Evolutionary conservation across 2,329 filamentous ascomycete species (phyloP), one percentile per base, ranked within the genome.

Genomic region (Clarireedia monteithiana): DNA sequence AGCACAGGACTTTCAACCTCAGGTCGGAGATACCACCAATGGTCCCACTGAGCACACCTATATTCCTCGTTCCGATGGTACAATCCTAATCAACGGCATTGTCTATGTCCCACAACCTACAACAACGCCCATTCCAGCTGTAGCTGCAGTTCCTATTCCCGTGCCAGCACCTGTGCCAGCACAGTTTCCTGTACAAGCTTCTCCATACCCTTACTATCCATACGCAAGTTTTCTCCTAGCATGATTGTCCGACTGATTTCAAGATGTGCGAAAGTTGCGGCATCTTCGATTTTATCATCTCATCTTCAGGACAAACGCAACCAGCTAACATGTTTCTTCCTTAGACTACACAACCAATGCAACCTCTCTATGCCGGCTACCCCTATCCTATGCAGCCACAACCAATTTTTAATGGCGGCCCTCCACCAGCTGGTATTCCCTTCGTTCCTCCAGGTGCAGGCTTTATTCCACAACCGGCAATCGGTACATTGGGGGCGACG

Each of bases 1-100:
- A n/a, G 77, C 76, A 53, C 66, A 78, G 50, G 76, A 80, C 66
- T 83, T 79, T 63, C 78, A 83, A 64, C 82, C 81, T 1, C 80
- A 78, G 27, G 78, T 81, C 15, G 79, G 80, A 3, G 78, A 82
- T 61, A 82, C 80, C 15, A 77, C 76, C 45, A 74, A 76, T 65
- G 82, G 81, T 3, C 75, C 79, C 2, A 78, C 79, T 56, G 64
- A 74, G 27, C 80, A 84, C 60, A 74, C 75, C 20, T 84, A 82
- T 62, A 69, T 78, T 52, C 81, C 82, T 59, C 79, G 66, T 10
- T 39, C 59, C 24, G 66, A 68, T 57, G 64, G 64, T 17, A 50
- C 60, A 10, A 60, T 66, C 39, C 17, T 66, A 23, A 48, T 65
- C 9, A 58, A 60, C 15, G 63, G 62, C 14, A 26, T 62, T 38